Evolutionary conservation across 257 asterid genomes (phyloP).

Genomic region (Coffea canephora): DNA sequence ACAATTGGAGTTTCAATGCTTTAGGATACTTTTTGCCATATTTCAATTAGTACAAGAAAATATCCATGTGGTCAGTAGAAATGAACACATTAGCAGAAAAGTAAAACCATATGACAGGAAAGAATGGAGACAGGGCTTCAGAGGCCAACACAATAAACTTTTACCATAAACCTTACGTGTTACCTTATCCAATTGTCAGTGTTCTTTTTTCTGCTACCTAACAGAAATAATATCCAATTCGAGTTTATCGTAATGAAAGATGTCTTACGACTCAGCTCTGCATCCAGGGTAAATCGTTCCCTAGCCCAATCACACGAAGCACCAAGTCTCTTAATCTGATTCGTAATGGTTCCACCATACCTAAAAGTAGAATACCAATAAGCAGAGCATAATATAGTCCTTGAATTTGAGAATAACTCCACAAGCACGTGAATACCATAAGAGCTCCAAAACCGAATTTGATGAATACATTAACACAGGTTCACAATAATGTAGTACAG

Average conservation of each 20-base stretch:
- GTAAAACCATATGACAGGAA: not conserved
- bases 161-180: constrained; percentile 9
- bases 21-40: not conserved
- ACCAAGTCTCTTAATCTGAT: constrained; percentile 97
- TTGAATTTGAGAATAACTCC: not conserved
- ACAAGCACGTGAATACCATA: not conserved
- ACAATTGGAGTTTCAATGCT: constrained; percentile 25
- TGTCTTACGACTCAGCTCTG: constrained; percentile 95
- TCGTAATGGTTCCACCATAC: constrained; percentile 96
- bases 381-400: constrained; percentile 12
- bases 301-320: constrained; percentile 99
- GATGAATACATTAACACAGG: not conserved
- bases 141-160: not conserved
- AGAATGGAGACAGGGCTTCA: not conserved
- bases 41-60: not conserved
- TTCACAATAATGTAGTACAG: not conserved
- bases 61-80: not conserved
- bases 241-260: constrained; percentile 45
- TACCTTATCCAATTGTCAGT: not conserved
- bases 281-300: constrained; percentile 88
- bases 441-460: not conserved
- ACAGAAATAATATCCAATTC: constrained; percentile 37
- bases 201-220: not conserved
- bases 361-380: constrained; percentile 41
- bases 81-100: not conserved